These are phyloP conservation scores for Leptodermis oblonga DNA, from an alignment of 257 asterid genomes.

Conservation along the genomic window DNA sequence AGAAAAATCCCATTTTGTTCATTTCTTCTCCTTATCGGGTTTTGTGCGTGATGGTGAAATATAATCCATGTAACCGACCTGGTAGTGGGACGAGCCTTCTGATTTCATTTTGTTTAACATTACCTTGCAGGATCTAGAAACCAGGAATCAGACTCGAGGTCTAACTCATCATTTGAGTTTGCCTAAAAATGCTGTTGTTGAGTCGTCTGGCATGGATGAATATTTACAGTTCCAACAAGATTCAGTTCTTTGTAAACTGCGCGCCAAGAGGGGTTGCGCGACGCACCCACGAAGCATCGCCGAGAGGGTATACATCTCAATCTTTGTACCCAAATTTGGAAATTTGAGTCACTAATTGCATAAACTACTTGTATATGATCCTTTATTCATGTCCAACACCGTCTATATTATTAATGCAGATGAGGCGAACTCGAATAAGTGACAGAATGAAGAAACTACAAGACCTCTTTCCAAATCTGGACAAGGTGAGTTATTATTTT, in stretches of 20 bases:
- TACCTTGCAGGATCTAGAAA: conserved; percentile 41
- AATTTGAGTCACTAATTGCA: neutral
- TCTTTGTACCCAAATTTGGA: neutral
- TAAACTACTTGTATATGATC: no score
- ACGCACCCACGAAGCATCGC: conserved; percentile 96
- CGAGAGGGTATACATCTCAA: conserved; percentile 57
- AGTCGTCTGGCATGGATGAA: conserved; percentile 52
- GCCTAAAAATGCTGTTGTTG: conserved; percentile 56
- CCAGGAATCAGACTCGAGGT: conserved; percentile 33
- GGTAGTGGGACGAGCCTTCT: no score
- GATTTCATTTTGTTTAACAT: conserved; percentile 11
- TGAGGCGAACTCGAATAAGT: conserved; percentile 74
- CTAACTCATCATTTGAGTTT: conserved; percentile 79
- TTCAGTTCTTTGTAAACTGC: conserved; percentile 61
- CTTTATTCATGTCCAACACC: neutral
- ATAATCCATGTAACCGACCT: no score
- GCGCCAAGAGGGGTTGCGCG: conserved; percentile 90
- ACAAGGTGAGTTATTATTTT: conserved; percentile 49
- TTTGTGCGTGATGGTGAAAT: no score
- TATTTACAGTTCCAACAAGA: conserved; percentile 65
- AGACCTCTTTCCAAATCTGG: conserved; percentile 83
- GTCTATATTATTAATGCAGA: conserved; percentile 21
- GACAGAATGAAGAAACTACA: conserved; percentile 86
- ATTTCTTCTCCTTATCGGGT: no score
- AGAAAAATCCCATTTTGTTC: no score